These are phyloP conservation scores for Penicillium robsamsonii DNA, from an alignment of 495 filamentous ascomycete species.

Conservation along the genomic window DNA sequence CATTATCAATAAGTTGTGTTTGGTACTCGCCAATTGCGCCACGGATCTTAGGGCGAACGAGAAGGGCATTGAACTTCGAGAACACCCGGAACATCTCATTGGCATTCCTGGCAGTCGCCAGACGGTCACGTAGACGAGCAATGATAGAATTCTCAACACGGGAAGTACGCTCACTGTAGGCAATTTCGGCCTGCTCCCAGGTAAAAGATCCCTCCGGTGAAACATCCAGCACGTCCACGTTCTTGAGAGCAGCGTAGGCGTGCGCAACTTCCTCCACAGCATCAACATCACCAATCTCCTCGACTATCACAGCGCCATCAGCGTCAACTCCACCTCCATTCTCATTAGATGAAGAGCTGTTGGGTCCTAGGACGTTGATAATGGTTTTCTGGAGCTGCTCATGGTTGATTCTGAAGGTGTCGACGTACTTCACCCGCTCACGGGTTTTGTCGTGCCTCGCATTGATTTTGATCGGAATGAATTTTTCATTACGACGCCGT, in stretches of 20 bases:
- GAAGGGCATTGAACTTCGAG: slow-evolving; percentile 98
- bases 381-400: slow-evolving; percentile 97
- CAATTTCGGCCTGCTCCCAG: slow-evolving; percentile 90
- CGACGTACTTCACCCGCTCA: slow-evolving; percentile 86
- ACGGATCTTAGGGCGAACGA: slow-evolving; percentile 95
- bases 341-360: slow-evolving; percentile 47
- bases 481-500: slow-evolving; percentile 86
- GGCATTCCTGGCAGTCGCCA: slow-evolving; percentile 91
- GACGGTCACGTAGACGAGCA: slow-evolving; percentile 83
- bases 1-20: slow-evolving; percentile 92
- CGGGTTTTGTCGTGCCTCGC: slow-evolving; percentile 83
- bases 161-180: slow-evolving; percentile 94
- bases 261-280: slow-evolving; percentile 95
- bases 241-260: slow-evolving; percentile 87
- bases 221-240: slow-evolving; percentile 93
- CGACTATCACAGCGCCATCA: slow-evolving; percentile 68
- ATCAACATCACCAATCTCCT: slow-evolving; percentile 96
- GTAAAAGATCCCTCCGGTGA: slow-evolving; percentile 80
- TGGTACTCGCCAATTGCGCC: slow-evolving; percentile 98
- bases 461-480: slow-evolving; percentile 94
- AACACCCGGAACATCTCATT: slow-evolving; percentile 99
- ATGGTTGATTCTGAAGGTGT: slow-evolving; percentile 90
- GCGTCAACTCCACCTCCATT: slow-evolving; percentile 41
- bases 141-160: slow-evolving; percentile 99
- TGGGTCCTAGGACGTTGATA: slow-evolving; percentile 85